Conservation (phyloP, 768 basidiomycete genomes). For the Lactifluus rugatus region DNA sequence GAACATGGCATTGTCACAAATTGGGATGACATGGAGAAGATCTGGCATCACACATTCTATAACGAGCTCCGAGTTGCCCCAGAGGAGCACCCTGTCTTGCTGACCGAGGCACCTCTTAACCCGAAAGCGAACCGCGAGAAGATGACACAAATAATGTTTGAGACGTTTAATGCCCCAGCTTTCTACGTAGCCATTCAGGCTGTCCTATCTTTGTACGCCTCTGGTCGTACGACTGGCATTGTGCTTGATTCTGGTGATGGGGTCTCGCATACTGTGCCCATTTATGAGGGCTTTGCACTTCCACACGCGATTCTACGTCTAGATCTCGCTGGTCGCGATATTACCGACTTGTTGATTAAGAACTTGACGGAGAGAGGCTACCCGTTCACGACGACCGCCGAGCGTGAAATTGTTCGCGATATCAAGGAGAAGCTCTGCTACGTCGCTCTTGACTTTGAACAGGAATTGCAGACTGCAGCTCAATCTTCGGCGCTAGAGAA, state of each 20-base stretch:
- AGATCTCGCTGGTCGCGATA: constrained; percentile 85
- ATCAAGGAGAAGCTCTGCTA: constrained; percentile 94
- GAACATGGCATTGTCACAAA: constrained; percentile 94
- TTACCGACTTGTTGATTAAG: constrained; percentile 80
- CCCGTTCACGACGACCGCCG: constrained; percentile 87
- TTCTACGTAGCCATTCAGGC: constrained; percentile 71
- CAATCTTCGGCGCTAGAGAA: constrained; percentile 86
- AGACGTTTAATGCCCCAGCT: constrained; percentile 66
- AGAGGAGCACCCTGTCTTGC: constrained; percentile 62
- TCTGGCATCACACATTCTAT: constrained; percentile 96
- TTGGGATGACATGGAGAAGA: constrained; percentile 99
- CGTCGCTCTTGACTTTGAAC: constrained; percentile 89
- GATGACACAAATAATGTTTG: constrained; percentile 74
- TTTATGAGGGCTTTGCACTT: constrained; percentile 89
- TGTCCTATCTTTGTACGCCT: constrained; percentile 69
- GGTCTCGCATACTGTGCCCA: constrained; percentile 92
- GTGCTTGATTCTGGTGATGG: constrained; percentile 95
- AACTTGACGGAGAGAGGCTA: constrained; percentile 87
- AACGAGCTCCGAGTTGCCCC: constrained; percentile 71
- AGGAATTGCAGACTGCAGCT: constrained; percentile 84
- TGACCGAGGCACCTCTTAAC: constrained; percentile 65
- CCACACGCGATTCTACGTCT: constrained; percentile 90
- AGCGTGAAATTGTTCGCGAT: constrained; percentile 89
- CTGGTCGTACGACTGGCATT: constrained; percentile 85
- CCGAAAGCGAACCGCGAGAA: constrained; percentile 65